phyloP scores from a whole-genome alignment of 257 asterid genomes.

The Scutellaria barbata region DNA sequence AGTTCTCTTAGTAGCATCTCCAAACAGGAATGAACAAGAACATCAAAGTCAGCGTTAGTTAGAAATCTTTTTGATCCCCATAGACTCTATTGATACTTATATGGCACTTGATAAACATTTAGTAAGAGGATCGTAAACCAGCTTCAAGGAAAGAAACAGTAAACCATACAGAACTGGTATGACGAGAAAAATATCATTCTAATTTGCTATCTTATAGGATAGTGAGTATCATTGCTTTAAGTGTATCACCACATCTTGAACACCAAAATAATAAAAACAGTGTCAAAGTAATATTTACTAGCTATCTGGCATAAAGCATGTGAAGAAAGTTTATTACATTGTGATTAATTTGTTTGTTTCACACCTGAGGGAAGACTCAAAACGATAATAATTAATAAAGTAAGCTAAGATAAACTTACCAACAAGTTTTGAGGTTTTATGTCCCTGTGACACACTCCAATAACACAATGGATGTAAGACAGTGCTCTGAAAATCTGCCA shows the following conservation, averaged over 20 bases:
- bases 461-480: conserved; percentile 81
- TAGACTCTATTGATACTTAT: background rate
- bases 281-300: background rate
- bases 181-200: background rate
- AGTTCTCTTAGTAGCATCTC: conserved; percentile 3
- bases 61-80: conserved; percentile 29
- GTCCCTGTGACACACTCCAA: conserved; percentile 98
- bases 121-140: conserved; percentile 10
- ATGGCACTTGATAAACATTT: background rate
- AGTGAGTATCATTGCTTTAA: conserved; percentile 10
- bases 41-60: background rate
- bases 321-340: conserved; percentile 1
- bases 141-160: background rate
- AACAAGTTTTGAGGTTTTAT: conserved; percentile 96
- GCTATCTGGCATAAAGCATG: conserved; percentile 23
- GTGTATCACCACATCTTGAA: background rate
- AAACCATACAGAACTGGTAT: background rate
- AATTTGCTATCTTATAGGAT: background rate
- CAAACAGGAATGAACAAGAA: conserved; percentile 1
- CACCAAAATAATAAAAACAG: background rate
- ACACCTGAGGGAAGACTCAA: conserved; percentile 14
- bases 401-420: conserved; percentile 51
- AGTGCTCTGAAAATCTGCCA: conserved; percentile 93
- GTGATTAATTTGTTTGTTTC: conserved; percentile 18
- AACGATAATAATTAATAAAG: background rate